A percentile compares a stretch with the other conserved stretches of the same genome.
These are phyloP conservation scores for Rhizopus microsporus DNA, from an alignment of 371 early-diverging fungal genomes.

Conservation along the genomic window DNA sequence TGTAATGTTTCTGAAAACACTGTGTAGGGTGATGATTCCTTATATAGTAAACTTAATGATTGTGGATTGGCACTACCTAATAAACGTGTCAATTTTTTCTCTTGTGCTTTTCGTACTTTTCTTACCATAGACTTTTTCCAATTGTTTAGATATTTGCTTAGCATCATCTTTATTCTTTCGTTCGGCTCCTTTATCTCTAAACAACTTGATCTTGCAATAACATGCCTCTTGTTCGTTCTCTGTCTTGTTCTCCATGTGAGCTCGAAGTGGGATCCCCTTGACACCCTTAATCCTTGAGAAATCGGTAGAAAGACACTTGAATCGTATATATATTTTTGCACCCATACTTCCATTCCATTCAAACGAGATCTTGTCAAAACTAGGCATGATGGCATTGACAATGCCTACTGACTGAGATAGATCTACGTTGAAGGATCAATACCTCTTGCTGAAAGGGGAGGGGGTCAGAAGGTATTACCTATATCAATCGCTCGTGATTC, in stretches of 20 bases:
- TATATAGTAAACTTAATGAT: constrained; percentile 37
- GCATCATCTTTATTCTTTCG: constrained; percentile 71
- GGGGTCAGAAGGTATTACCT: constrained; percentile 29
- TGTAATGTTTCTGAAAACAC: constrained; percentile 31
- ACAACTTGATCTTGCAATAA: constrained; percentile 66
- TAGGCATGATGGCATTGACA: constrained; percentile 46
- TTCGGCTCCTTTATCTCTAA: constrained; percentile 76
- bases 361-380: constrained; percentile 67
- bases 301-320: constrained; percentile 77
- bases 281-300: constrained; percentile 78
- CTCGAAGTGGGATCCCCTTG: constrained; percentile 73
- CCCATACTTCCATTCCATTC: constrained; percentile 68
- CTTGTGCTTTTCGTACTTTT: constrained; percentile 11
- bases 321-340: constrained; percentile 64
- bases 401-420: constrained; percentile 49
- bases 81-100: not conserved
- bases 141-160: constrained; percentile 60
- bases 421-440: constrained; percentile 20
- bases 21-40: constrained; percentile 35
- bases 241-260: constrained; percentile 53
- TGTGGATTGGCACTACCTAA: constrained; percentile 25
- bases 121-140: constrained; percentile 45
- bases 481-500: constrained; percentile 67
- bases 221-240: constrained; percentile 30
- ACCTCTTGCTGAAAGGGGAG: not conserved